Conservation (phyloP, 768 basidiomycete genomes). For the Ramaria sp. region DNA sequence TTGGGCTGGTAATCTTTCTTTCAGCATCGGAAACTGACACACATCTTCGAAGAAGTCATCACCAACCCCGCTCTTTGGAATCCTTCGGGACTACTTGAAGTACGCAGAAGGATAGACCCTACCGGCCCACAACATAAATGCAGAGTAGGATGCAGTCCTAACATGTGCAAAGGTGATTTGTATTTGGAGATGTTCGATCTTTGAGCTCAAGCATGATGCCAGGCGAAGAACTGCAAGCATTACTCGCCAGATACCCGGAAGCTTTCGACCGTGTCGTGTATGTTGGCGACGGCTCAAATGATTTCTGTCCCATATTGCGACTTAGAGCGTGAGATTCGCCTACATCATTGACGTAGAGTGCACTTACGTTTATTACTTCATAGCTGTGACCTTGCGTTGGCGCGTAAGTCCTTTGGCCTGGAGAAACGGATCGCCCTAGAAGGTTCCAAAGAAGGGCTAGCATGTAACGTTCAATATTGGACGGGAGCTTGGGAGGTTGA, state of each 20-base stretch:
- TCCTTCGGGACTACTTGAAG: constrained; percentile 52
- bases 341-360: neutral
- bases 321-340: constrained; percentile 48
- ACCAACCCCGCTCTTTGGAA: constrained; percentile 91
- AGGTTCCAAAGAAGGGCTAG: constrained; percentile 50
- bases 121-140: constrained; percentile 73
- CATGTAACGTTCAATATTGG: constrained; percentile 74
- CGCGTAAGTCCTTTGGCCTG: constrained; percentile 68
- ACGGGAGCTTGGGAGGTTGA: constrained; percentile 95
- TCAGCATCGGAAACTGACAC: constrained; percentile 24
- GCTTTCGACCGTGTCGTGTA: constrained; percentile 75
- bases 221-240: constrained; percentile 92
- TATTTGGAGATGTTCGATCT: neutral
- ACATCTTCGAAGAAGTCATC: constrained; percentile 72
- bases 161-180: constrained; percentile 90
- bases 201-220: neutral
- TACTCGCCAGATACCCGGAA: constrained; percentile 48
- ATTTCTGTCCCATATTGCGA: constrained; percentile 86
- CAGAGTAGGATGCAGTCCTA: constrained; percentile 78
- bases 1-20: neutral
- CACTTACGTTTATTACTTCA: neutral
- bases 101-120: constrained; percentile 70
- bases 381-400: constrained; percentile 78
- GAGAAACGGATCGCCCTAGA: constrained; percentile 69
- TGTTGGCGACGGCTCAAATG: constrained; percentile 90